phyloP scores from a whole-genome alignment of 2,329 filamentous ascomycete species.

The Venturia pyrina region DNA sequence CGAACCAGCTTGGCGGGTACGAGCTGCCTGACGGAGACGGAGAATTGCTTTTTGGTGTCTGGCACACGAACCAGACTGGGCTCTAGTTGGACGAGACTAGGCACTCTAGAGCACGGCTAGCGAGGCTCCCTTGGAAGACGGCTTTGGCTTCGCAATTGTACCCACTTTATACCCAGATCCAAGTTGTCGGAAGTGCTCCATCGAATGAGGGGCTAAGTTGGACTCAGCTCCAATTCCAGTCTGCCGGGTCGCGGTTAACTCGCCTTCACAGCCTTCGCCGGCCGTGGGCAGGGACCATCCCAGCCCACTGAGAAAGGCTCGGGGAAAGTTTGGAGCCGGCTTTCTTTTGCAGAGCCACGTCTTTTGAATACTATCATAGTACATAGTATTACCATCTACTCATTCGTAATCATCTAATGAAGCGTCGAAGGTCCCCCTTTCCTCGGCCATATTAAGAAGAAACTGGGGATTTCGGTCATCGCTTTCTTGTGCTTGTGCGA shows the following conservation, averaged over 20 bases:
- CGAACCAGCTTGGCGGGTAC: conserved; percentile 1
- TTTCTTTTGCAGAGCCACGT: not conserved
- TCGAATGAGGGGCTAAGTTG: not conserved
- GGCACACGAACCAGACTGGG: not conserved
- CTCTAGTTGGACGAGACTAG: not conserved
- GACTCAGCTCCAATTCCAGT: not conserved
- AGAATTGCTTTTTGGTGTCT: conserved; percentile 7
- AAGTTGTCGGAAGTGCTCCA: conserved; percentile 5
- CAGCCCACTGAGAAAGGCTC: not conserved
- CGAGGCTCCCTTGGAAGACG: conserved; percentile 1
- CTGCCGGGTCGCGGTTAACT: not conserved
- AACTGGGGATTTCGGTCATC: not conserved
- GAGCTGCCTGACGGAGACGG: not conserved
- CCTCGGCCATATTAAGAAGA: not conserved
- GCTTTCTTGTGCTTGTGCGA: not conserved
- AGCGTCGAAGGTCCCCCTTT: not conserved
- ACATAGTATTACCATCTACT: no score
- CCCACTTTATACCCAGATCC: conserved; percentile 5
- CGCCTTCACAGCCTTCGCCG: not conserved
- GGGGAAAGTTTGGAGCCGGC: not conserved
- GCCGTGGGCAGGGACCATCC: not conserved
- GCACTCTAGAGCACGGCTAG: not conserved
- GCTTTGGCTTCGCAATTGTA: not conserved
- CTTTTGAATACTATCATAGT: not conserved
- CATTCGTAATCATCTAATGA: not conserved